These are phyloP conservation scores for Clitoria ternatea DNA, from an alignment of 306 rosid genomes.

Conservation along the genomic window DNA sequence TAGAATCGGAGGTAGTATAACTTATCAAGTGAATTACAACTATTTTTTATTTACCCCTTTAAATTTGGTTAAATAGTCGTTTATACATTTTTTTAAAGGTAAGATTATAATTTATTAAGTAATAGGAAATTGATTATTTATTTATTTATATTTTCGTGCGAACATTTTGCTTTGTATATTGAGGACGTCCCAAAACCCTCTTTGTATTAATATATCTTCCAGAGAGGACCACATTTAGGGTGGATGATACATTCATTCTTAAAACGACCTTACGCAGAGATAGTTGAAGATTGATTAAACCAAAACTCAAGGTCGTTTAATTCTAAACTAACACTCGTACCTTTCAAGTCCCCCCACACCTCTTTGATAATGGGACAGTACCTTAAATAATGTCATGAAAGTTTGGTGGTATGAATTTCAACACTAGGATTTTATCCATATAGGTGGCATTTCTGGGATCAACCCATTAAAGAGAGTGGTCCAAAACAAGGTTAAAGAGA, in stretches of 20 bases:
- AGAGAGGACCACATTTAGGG: too few relatives aligned
- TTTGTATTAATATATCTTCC: too few relatives aligned
- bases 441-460: background rate
- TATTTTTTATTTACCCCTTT: too few relatives aligned
- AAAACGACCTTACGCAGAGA: background rate
- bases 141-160: too few relatives aligned
- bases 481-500: background rate
- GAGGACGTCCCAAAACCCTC: too few relatives aligned
- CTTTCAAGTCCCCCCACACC: background rate
- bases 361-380: background rate
- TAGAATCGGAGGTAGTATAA: too few relatives aligned
- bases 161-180: too few relatives aligned
- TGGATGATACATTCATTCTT: background rate
- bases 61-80: too few relatives aligned
- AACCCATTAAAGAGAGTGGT: slow-evolving; percentile 10
- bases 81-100: too few relatives aligned
- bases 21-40: too few relatives aligned
- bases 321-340: background rate
- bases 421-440: background rate
- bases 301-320: slow-evolving; percentile 7
- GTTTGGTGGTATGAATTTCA: slow-evolving; percentile 16
- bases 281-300: background rate
- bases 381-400: slow-evolving; percentile 22
- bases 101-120: too few relatives aligned
- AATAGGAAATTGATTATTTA: too few relatives aligned